Conservation (phyloP, 345 rosid genomes). For the Brassica rapa region DNA sequence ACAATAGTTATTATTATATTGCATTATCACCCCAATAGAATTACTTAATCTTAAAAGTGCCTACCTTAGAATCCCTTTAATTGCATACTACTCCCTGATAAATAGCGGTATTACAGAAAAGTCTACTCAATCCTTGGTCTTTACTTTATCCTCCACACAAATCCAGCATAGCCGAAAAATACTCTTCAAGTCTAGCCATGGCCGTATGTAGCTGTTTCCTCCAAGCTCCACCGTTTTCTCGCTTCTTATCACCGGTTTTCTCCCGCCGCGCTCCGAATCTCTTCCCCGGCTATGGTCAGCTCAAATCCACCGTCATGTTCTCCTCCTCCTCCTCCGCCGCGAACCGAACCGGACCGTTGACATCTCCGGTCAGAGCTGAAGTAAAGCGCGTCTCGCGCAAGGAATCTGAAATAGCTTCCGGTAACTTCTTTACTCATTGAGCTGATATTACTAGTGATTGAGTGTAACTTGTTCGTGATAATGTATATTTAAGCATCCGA, state of each 20-base stretch:
- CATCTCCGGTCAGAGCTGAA: slow-evolving; percentile 41
- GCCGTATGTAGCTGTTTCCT: slow-evolving; percentile 45
- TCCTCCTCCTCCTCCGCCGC: slow-evolving; percentile 24
- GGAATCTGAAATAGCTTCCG: slow-evolving; percentile 48
- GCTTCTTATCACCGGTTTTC: slow-evolving; percentile 38
- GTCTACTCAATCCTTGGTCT: slow-evolving; percentile 9
- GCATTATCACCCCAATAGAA: background rate
- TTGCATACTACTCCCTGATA: background rate
- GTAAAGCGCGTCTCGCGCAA: slow-evolving; percentile 51
- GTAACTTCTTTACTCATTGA: slow-evolving; percentile 40
- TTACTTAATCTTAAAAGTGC: background rate
- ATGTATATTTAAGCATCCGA: slow-evolving; percentile 51
- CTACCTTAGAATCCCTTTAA: background rate
- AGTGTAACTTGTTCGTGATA: background rate
- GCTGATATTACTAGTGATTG: background rate
- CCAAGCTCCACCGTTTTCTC: slow-evolving; percentile 42
- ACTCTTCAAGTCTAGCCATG: slow-evolving; percentile 42
- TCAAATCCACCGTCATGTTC: slow-evolving; percentile 38
- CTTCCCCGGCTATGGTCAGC: slow-evolving; percentile 19
- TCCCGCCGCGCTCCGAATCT: slow-evolving; percentile 26
- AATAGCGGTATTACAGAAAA: background rate
- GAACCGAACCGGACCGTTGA: slow-evolving; percentile 36
- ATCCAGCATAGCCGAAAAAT: background rate
- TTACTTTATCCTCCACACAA: slow-evolving; percentile 21
- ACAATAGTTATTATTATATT: background rate